Evolutionary conservation across 176 grass and related monocot genomes (phyloP), one percentile per base, ranked within the genome.

Genomic region (Aegilops bicornis): DNA sequence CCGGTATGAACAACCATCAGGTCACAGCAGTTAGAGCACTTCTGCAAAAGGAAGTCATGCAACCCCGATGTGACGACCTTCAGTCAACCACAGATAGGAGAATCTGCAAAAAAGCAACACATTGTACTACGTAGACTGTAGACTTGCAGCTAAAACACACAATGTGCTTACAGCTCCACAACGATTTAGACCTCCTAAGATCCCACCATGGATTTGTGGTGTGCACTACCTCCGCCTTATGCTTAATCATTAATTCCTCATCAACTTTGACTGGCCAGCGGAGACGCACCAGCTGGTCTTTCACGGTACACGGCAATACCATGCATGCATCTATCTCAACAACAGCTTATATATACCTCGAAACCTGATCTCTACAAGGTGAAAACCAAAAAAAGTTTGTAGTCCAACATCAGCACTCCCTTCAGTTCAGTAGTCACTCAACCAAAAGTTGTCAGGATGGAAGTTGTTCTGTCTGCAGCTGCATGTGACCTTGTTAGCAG

Each of bases 401-500:
- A 25, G 6, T 25, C 0, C 7, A 74, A 25, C 39, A 71, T 24
- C 36, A 58, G 54, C 54, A 58, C 1, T 58, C 54, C 54, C 7
- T 7, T 58, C 54, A 9, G 56, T 59, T 59, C 19, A 59, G 19
- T 59, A 59, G 1, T 29, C 7, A 16, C 23, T 19, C 5, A 45
- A 1, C n/a, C 5, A 4, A 19, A 24, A 50, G 23, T 17, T 50
- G 0, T 30, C 43, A 1, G 1, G 0, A 76, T 76, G 73, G 73
- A 50, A 10, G 43, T 16, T 45, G 73, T 52, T 50, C 24, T 76
- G 14, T 76, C 73, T 76, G 73, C 73, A 0, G 73, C 43, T 76
- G 73, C 43, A 50, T 3, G 73, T 17, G 73, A 76, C 25, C 73
- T 76, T 50, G 8, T 76, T 50, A 76, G 43, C 73, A 76, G 73